Base-by-base conservation (phyloP, 148 eudicot species). In the Vaccinium vitisidaea region DNA sequence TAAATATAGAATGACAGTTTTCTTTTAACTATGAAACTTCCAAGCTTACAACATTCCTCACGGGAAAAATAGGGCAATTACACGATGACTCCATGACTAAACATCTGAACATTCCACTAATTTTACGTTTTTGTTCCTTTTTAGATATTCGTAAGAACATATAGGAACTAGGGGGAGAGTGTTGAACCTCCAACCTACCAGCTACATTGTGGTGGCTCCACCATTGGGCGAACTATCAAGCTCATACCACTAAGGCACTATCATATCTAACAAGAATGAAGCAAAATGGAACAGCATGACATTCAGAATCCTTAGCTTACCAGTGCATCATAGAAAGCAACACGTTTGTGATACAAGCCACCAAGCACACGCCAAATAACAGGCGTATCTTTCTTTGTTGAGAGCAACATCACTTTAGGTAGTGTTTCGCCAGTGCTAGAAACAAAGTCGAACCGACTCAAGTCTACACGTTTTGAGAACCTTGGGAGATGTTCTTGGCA, bases 331-430 rank as follows among this genome's bases (percentile, higher is more conserved):
- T 92, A 96, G 90, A 96, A 89, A 80, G 83, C 49, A 84, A 94
- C 84, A 39, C 90, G 94, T 39, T 91, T 93, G 74, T 85, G 94
- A 81, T 90, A 91, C 90, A 96, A 85, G 78, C 99, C 98, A 87
- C 95, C 93, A 79, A 96, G 93, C 49, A 92, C 93, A 75, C 95
- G 96, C 99, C 99, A 96, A 87, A 96, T 95, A 53, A 91, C 88
- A 9, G 99, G 99, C 46, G 98, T 93, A 85, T 92, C 94, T 85
- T 93, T 96, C 88, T 92, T 94, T 43, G 98, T 88, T 12, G 99
- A 94, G 79, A 96, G 91, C 88, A 96, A 95, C 91, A 96, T 88
- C 82, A 95, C 94, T 84, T 82, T 93, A 85, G 99, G 98, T 77
- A 90, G 89, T n/a, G 78, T 80, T 82, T 91, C 92, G 65, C 84